These are phyloP conservation scores for Rubia peregrina DNA, from an alignment of 305 asterid species.

Conservation along the genomic window DNA sequence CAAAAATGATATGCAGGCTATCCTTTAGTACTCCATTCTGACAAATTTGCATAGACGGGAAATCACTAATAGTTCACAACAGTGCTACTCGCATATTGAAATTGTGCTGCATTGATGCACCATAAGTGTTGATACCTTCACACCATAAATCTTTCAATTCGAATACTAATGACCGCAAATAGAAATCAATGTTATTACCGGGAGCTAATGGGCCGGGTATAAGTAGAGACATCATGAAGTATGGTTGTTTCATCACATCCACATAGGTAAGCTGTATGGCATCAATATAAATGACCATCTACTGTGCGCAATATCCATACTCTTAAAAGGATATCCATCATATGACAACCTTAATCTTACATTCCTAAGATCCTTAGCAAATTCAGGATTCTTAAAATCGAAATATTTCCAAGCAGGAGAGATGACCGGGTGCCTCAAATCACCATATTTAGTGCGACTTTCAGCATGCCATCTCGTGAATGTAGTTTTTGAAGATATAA, in stretches of 20 bases:
- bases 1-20: neutral
- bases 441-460: neutral
- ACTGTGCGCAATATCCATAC: neutral
- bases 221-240: neutral
- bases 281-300: neutral
- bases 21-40: neutral
- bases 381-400: too few relatives aligned
- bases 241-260: neutral
- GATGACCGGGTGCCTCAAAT: neutral
- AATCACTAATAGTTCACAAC: constrained; percentile 2
- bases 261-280: neutral
- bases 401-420: neutral
- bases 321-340: neutral
- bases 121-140: neutral
- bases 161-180: neutral
- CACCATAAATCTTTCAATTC: constrained; percentile 1
- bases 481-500: too few relatives aligned
- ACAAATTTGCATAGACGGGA: neutral
- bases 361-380: neutral
- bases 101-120: neutral
- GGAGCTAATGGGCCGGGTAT: neutral
- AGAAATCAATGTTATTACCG: neutral
- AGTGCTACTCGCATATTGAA: neutral
- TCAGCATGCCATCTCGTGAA: neutral
- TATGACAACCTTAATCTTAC: neutral